Base-by-base conservation (phyloP, 1,284 basidiomycete species). In the Mycena sp. region DNA sequence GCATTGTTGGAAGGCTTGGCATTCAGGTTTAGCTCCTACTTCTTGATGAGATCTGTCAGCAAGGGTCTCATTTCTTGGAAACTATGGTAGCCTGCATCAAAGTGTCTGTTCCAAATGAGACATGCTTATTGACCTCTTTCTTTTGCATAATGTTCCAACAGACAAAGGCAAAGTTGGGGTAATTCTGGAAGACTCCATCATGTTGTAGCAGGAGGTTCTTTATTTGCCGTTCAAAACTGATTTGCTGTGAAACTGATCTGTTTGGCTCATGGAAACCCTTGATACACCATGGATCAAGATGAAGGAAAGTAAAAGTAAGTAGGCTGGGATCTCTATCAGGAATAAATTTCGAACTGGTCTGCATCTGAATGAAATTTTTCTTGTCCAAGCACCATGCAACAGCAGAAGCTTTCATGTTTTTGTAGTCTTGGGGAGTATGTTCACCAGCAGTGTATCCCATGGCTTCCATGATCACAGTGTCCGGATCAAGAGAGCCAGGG, bases 231-330 rank as follows among this genome's bases (percentile, higher is more conserved):
- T 43, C 40, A 23, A 43, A 43, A 17, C 9, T 43, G 40, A 43
- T 43, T 7, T 43, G n/a, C 21, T 43, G 40, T 17, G 21, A 6
- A 17, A 9, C 40, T 6, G 41, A 21, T 4, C 45, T 4, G 29
- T 29, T 28, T 4, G 23, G 23, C 9, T 54, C 38, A 23, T 54
- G 7, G 29, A 54, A 54, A 3, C 52, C 52, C 4, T 26, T 38
- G 16, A 54, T 54, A 16, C 52, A 37, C 38, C 28, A 54, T 1
- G 52, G 52, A 54, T 54, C 52, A 16, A 54, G 28, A 12, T 43
- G 25, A 17, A 38, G 52, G 40, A 54, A 41, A 2, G 16, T 26
- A 9, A n/a, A 41, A 4, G 52, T 54, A 9, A 54, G 32, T 9
- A 35, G 32, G 9, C 32, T 14, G 14, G 32, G 32, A 35, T 35